Evolutionary conservation across 495 filamentous ascomycete genomes (phyloP).

Genomic region (Aspergillus funiculosus): DNA sequence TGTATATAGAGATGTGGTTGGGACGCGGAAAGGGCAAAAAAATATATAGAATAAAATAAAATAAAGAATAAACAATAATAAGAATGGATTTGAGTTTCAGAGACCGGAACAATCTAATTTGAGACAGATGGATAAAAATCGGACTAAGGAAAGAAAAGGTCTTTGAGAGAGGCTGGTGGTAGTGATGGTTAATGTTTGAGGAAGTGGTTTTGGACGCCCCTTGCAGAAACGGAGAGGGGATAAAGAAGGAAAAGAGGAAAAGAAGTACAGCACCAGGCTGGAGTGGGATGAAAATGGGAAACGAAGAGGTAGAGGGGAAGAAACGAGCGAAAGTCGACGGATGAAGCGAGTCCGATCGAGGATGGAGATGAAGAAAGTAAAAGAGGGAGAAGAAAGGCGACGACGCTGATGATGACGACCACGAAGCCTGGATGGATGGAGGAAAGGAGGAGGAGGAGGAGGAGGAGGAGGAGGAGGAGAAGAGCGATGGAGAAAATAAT

Average conservation of each 20-base stretch:
- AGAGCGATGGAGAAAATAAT: too few relatives aligned
- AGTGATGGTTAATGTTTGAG: too few relatives aligned
- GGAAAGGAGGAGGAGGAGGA: constrained; percentile 14
- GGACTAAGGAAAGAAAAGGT: constrained; percentile 10
- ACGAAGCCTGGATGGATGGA: constrained; percentile 10
- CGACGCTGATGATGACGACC: constrained; percentile 17
- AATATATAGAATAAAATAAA: constrained; percentile 9
- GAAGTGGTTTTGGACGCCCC: constrained; percentile 19
- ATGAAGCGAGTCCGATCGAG: constrained; percentile 11
- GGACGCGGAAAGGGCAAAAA: constrained; percentile 6
- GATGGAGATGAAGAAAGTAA: constrained; percentile 23
- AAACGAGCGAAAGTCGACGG: constrained; percentile 14
- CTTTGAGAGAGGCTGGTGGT: constrained; percentile 16
- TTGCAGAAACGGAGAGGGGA: constrained; percentile 20
- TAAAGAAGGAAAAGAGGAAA: constrained; percentile 9
- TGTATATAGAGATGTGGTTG: background rate
- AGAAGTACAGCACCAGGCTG: constrained; percentile 38
- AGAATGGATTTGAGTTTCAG: constrained; percentile 11
- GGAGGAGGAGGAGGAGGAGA: constrained; percentile 17
- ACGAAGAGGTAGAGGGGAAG: constrained; percentile 17
- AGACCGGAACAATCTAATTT: constrained; percentile 14
- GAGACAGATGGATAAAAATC: constrained; percentile 16
- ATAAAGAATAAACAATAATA: constrained; percentile 2
- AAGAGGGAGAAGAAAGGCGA: constrained; percentile 13
- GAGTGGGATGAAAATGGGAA: constrained; percentile 16